Conservation (phyloP, 257 asterid species). For the Capsicum baccatum region DNA sequence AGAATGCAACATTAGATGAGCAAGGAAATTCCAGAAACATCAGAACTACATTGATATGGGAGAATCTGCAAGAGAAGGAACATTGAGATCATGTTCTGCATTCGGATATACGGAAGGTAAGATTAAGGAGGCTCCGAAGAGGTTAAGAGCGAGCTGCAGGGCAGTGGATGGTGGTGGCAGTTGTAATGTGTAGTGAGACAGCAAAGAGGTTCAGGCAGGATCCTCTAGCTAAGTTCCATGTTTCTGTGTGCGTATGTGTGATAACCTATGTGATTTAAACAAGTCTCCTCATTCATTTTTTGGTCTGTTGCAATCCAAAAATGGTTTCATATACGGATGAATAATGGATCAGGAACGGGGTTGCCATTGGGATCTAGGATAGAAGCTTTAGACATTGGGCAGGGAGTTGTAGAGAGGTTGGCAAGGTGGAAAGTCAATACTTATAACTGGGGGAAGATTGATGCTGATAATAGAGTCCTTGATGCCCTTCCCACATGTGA, state of each 20-base stretch:
- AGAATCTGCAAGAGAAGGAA: slow-evolving; percentile 13
- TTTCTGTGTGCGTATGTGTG: neutral
- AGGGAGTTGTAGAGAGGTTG: neutral
- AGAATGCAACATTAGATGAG: neutral
- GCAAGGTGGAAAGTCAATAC: neutral
- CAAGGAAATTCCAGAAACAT: neutral
- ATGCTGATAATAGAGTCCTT: neutral
- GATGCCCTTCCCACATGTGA: neutral
- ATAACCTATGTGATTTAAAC: neutral
- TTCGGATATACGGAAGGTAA: neutral
- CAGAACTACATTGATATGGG: slow-evolving; percentile 5
- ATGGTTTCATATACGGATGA: slow-evolving; percentile 10
- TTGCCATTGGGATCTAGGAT: neutral
- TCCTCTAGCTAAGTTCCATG: neutral
- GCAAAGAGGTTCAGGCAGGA: slow-evolving; percentile 16
- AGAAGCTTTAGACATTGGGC: neutral
- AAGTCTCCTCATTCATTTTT: neutral
- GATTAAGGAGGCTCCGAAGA: slow-evolving; percentile 4
- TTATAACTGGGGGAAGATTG: neutral
- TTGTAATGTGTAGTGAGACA: neutral
- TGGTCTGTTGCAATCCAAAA: neutral
- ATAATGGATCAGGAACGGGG: slow-evolving; percentile 17
- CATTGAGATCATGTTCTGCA: slow-evolving; percentile 6
- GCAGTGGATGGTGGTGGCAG: neutral
- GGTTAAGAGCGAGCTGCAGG: neutral